Base-by-base conservation (phyloP, 2,329 filamentous ascomycete genomes). In the Diplodia corticola region DNA sequence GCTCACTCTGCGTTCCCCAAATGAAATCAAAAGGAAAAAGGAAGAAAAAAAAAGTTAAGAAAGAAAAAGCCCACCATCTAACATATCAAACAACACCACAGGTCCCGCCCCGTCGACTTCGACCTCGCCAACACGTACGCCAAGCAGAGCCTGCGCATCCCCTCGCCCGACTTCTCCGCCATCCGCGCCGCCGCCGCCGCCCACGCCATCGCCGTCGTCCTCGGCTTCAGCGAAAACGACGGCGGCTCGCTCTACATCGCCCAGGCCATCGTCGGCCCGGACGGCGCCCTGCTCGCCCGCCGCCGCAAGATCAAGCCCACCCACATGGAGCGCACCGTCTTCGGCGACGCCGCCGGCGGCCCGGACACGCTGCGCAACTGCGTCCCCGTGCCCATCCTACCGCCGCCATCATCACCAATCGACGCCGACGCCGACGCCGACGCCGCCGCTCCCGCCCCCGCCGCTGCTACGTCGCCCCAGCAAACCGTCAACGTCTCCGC, bases 321-420 rank as follows among this genome's bases (percentile, higher is more conserved):
- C 10, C 79, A 81, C 64, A 79, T 81, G 78, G 79, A 81, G 68
- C 73, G 79, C 10, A 80, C 79, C 1, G 71, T 81, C n/a, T 81
- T 79, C 60, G 80, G 80, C 7, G 78, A 81, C 61, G 79, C 74
- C 0, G 73, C 72, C 5, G 78, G 40, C 17, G 57, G 40, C n/a
- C 0, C 73, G 0, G 64, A 70, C 6, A 73, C 73, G 67, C 68
- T 81, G 2, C 66, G 71, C 10, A 77, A 77, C 54, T 44, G 40
- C 40, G 40, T 44, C 17, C 77, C 80, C 1, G 75, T 28, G 9
- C n/a, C n/a, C n/a, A n/a, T n/a, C n/a, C n/a, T n/a, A n/a, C n/a
- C n/a, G n/a, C n/a, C n/a, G n/a, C n/a, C n/a, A n/a, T n/a, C n/a
- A n/a, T n/a, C n/a, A n/a, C n/a, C n/a, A n/a, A n/a, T n/a, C n/a